phyloP scores from a whole-genome alignment of 2,329 filamentous ascomycete species.

The Talaromyces islandicus region DNA sequence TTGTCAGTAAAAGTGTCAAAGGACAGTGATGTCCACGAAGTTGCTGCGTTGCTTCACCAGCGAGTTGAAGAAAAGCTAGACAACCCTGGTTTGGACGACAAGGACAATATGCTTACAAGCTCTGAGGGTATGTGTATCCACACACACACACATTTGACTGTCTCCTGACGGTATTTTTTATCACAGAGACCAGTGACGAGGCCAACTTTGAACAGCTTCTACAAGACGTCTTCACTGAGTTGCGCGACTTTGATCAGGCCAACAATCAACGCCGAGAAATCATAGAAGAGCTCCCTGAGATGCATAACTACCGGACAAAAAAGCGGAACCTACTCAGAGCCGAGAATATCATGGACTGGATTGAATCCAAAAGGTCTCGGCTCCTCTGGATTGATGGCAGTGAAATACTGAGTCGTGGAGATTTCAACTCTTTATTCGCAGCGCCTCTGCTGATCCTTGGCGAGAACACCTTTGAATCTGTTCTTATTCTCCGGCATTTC shows the following conservation, averaged over 20 bases:
- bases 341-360: neutral
- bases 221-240: neutral
- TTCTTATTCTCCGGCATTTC: neutral
- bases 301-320: neutral
- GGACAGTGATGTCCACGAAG: neutral
- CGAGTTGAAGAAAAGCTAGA: neutral
- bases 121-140: neutral
- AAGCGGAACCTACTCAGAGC: neutral
- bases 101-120: neutral
- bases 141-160: neutral
- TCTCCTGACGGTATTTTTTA: neutral
- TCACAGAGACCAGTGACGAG: neutral
- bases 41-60: neutral
- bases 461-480: neutral
- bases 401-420: neutral
- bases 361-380: neutral
- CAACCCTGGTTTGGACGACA: neutral
- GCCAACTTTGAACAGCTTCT: neutral
- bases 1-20: neutral
- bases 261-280: neutral
- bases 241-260: neutral
- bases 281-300: neutral
- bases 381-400: neutral
- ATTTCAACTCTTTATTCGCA: neutral
- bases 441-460: neutral